These are phyloP conservation scores for Sporothrix curviconia DNA, from an alignment of 2,329 filamentous ascomycete species.

Conservation along the genomic window DNA sequence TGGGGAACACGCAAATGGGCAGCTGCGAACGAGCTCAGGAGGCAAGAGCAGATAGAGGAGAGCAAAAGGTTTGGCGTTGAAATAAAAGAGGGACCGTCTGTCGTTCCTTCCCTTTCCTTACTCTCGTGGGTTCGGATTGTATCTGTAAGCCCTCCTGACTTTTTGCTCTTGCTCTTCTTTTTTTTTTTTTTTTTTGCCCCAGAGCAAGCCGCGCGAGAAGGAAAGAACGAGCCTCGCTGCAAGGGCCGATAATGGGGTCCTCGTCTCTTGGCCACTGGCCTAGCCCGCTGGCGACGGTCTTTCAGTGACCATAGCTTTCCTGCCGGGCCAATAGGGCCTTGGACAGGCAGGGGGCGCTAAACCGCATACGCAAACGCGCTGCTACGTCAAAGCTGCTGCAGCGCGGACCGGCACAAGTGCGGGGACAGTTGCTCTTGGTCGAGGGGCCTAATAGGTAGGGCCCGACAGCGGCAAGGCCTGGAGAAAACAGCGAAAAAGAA, in stretches of 20 bases:
- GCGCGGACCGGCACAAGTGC: not conserved
- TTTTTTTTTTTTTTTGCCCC: not conserved
- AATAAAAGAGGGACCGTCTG: not conserved
- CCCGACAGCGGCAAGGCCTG: not conserved
- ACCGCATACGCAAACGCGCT: slow-evolving; percentile 1
- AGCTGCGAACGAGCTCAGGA: slow-evolving; percentile 6
- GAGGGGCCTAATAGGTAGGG: too few species aligned
- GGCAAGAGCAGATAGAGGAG: not conserved
- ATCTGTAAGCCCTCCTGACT: not conserved
- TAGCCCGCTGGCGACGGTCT: too few species aligned
- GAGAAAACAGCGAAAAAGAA: not conserved
- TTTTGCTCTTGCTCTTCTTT: not conserved
- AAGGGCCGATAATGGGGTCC: not conserved
- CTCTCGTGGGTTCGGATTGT: too few species aligned
- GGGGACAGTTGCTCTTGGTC: not conserved
- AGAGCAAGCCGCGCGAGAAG: not conserved
- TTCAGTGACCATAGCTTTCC: too few species aligned
- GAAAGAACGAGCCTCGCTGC: not conserved
- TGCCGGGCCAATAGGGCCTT: too few species aligned
- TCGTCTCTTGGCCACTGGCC: not conserved
- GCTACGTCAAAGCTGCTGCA: not conserved
- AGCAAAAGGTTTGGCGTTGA: not conserved
- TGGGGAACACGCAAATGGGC: too few species aligned
- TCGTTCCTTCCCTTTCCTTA: not conserved
- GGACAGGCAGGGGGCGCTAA: not conserved